Base-by-base conservation (phyloP, 768 basidiomycete species). In the Macrolepiota albuminosa region DNA sequence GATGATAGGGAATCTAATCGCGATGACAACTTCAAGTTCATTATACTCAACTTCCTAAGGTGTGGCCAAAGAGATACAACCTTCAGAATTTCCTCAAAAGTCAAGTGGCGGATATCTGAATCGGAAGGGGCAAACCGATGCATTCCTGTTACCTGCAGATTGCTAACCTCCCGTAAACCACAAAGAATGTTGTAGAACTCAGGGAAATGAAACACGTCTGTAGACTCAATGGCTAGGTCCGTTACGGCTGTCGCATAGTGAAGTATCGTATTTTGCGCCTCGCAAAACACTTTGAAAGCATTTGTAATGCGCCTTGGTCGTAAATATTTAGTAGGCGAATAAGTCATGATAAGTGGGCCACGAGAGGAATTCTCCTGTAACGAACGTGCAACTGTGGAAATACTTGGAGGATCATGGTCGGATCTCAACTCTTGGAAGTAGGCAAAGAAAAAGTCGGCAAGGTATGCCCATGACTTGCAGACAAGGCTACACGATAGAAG, bases 401-500 rank as follows among this genome's bases (percentile, higher is more conserved):
- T 62, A 18, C 40, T 31, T 24, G 61, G 46, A 18, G 47, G 52
- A 43, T 58, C 50, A 11, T 57, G 29, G 26, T 59, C 51, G 1
- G 24, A n/a, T 39, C 36, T 14, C 11, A 1, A 11, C 8, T 31
- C 57, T 33, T 36, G 36, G 11, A 61, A 57, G 33, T 54, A 49
- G 21, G 52, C 49, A 40, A 61, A 61, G 49, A 64, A 61, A 11
- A 64, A 33, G 6, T 61, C 60, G 7, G 56, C 21, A 3, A 64
- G 48, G 21, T 57, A 37, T 42, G 49, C 45, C 63, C 60, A 64
- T 45, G 53, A 31, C 31, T 53, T 58, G 54, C 63, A 61, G 40
- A 61, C 60, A 43, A 64, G 50, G 24, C 63, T 51, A 43, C 52
- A 55, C 6, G 60, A 49, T 24, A 58, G 18, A 26, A 64, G 60